phyloP scores from a whole-genome alignment of 1,284 basidiomycete species.

The Ganoderma lingzhi region DNA sequence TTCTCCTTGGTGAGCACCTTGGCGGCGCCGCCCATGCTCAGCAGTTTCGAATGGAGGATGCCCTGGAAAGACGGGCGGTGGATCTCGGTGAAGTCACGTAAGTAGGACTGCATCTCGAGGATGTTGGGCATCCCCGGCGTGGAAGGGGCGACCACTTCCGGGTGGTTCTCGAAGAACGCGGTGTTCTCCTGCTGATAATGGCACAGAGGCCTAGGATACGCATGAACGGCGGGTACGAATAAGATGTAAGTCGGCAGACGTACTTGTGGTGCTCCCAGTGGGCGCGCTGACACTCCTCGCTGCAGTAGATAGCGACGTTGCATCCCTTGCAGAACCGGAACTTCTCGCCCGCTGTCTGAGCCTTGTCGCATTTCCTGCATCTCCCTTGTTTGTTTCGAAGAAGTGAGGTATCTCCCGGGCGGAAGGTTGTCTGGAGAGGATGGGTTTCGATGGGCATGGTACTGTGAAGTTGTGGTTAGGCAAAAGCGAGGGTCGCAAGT shows the following conservation, averaged over 20 bases:
- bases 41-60: conserved; percentile 15
- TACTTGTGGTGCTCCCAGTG: conserved; percentile 19
- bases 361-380: conserved; percentile 17
- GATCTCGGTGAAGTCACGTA: conserved; percentile 18
- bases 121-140: conserved; percentile 9
- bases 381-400: conserved; percentile 17
- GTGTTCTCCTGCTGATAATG: conserved; percentile 13
- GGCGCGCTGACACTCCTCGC: conserved; percentile 16
- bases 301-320: conserved; percentile 15
- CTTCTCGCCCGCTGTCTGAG: conserved; percentile 5
- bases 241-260: background rate
- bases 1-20: conserved; percentile 5
- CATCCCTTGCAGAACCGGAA: conserved; percentile 20
- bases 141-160: background rate
- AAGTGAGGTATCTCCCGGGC: conserved; percentile 5
- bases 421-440: conserved; percentile 12
- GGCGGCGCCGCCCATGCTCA: conserved; percentile 9
- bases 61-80: conserved; percentile 16
- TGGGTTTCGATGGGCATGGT: conserved; percentile 12
- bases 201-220: conserved; percentile 5
- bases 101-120: conserved; percentile 11
- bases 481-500: background rate
- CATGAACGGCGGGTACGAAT: background rate
- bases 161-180: background rate
- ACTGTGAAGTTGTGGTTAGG: background rate